Conservation (phyloP, 805 yeast species). For the Candida piceae region DNA sequence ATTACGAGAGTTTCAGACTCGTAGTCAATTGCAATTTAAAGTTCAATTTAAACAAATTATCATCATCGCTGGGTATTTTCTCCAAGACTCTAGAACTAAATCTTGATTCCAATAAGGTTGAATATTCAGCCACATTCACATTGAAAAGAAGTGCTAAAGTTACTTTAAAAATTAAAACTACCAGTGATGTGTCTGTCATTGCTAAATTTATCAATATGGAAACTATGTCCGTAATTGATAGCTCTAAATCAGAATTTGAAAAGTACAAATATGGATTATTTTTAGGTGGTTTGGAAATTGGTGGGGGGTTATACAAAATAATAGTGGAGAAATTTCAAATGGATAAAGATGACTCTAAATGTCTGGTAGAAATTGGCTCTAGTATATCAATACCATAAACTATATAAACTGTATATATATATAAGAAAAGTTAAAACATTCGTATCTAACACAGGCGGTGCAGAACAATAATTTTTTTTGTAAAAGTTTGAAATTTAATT, state of each 20-base stretch:
- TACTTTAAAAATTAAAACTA: conserved; percentile 1
- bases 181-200: not conserved
- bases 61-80: conserved; percentile 11
- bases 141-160: conserved; percentile 7
- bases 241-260: not conserved
- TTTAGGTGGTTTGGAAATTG: conserved; percentile 2
- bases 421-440: no score
- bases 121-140: conserved; percentile 1
- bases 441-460: no score
- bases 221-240: not conserved
- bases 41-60: conserved; percentile 5
- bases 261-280: conserved; percentile 1
- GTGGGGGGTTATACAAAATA: conserved; percentile 1
- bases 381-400: not conserved
- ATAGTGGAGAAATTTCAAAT: conserved; percentile 1
- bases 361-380: conserved; percentile 2
- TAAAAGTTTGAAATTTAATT: not conserved
- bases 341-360: not conserved
- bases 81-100: not conserved
- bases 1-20: conserved; percentile 28
- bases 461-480: no score
- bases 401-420: not conserved
- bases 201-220: conserved; percentile 1
- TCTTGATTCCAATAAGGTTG: not conserved
- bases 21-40: conserved; percentile 21